Evolutionary conservation across 164 flowering plant species (phyloP).

Genomic region (Vitis vinifera): ASM3070453v1 NC_081809.1:26372001-26372500

Average conservation of each 20-base stretch:
- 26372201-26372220: conserved; percentile 24
- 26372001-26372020: no score
- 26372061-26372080: background rate
- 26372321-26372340: no score
- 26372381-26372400: background rate
- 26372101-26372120: background rate
- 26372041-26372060: no score
- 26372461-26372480: conserved; percentile 81
- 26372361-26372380: no score
- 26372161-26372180: conserved; percentile 92
- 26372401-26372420: conserved; percentile 27
- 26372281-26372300: no score
- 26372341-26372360: no score
- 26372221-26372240: background rate
- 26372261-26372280: background rate
- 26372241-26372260: background rate
- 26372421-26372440: conserved; percentile 94
- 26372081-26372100: background rate
- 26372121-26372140: conserved; percentile 64
- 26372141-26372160: conserved; percentile 93
- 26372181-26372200: conserved; percentile 99
- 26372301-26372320: no score
- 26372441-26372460: conserved; percentile 78
- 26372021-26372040: no score
- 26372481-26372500: conserved; percentile 70